Evolutionary conservation across 495 filamentous ascomycete species (phyloP).

Genomic region (Penicillium ucsense): DNA sequence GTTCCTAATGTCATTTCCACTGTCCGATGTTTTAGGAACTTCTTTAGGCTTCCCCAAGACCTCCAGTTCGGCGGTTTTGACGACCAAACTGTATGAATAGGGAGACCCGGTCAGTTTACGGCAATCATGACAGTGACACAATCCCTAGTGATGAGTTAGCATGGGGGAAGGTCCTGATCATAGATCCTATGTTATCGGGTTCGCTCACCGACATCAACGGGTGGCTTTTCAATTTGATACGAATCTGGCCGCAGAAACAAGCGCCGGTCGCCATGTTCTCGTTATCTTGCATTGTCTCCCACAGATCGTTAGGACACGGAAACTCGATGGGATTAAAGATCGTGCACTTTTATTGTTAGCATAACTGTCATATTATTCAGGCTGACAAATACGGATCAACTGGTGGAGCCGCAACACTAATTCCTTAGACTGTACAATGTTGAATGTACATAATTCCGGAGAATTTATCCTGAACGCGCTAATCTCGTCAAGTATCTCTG

Average conservation of each 20-base stretch:
- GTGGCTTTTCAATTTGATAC: slow-evolving; percentile 9
- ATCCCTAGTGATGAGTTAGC: slow-evolving; percentile 10
- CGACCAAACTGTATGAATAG: slow-evolving; percentile 18
- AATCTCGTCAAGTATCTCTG: too few species aligned
- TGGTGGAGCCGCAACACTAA: too few species aligned
- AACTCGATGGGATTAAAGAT: too few species aligned
- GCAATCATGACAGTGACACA: slow-evolving; percentile 32
- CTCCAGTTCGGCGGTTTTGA: slow-evolving; percentile 15
- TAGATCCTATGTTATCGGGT: not conserved
- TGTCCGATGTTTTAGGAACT: slow-evolving; percentile 23
- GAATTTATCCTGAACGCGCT: too few species aligned
- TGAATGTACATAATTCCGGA: too few species aligned
- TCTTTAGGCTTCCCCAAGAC: slow-evolving; percentile 24
- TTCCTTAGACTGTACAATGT: too few species aligned
- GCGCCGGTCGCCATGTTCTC: slow-evolving; percentile 1
- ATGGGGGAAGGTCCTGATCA: slow-evolving; percentile 1
- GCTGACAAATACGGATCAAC: too few species aligned
- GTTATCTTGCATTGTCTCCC: too few species aligned
- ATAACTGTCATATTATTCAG: too few species aligned
- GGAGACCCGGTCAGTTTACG: slow-evolving; percentile 24
- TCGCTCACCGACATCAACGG: slow-evolving; percentile 17
- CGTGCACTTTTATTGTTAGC: too few species aligned
- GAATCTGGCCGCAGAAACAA: slow-evolving; percentile 4
- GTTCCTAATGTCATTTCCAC: slow-evolving; percentile 25
- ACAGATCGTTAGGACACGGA: too few species aligned